Evolutionary conservation across 192 early-diverging fungal genomes (phyloP).

Genomic region (Coemansia asiatica): DNA sequence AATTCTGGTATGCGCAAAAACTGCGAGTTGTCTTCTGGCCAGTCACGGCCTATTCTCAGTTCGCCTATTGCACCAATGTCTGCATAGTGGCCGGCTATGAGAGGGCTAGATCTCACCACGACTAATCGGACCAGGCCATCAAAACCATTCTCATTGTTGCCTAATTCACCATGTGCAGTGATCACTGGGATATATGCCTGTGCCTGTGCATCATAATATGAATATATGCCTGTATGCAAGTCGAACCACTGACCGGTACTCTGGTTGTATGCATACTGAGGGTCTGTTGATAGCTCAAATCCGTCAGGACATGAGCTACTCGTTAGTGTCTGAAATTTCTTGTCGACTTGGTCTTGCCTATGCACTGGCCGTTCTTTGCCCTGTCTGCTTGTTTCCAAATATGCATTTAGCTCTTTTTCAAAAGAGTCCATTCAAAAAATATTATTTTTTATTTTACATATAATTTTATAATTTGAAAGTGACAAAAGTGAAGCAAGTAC

Average conservation of each 20-base stretch:
- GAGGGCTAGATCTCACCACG: slow-evolving; percentile 57
- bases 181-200: slow-evolving; percentile 56
- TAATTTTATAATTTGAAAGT: too few relatives aligned
- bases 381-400: slow-evolving; percentile 13
- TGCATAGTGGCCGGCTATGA: slow-evolving; percentile 50
- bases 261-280: slow-evolving; percentile 53
- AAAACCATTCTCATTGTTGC: slow-evolving; percentile 1
- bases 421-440: slow-evolving; percentile 20
- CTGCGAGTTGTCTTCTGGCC: slow-evolving; percentile 30
- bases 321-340: background rate
- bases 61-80: slow-evolving; percentile 59
- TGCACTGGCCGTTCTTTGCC: background rate
- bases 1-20: slow-evolving; percentile 67
- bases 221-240: slow-evolving; percentile 48
- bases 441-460: too few relatives aligned
- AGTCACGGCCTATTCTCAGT: slow-evolving; percentile 63
- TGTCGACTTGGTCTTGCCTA: background rate
- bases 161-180: background rate
- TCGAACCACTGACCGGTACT: slow-evolving; percentile 59
- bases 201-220: slow-evolving; percentile 56
- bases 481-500: background rate
- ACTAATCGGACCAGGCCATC: slow-evolving; percentile 54
- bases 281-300: slow-evolving; percentile 41
- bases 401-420: slow-evolving; percentile 32
- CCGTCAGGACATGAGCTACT: slow-evolving; percentile 13